Conservation (phyloP, 1,139 yeast species). For the Lodderomyces metapsilosis region DNA sequence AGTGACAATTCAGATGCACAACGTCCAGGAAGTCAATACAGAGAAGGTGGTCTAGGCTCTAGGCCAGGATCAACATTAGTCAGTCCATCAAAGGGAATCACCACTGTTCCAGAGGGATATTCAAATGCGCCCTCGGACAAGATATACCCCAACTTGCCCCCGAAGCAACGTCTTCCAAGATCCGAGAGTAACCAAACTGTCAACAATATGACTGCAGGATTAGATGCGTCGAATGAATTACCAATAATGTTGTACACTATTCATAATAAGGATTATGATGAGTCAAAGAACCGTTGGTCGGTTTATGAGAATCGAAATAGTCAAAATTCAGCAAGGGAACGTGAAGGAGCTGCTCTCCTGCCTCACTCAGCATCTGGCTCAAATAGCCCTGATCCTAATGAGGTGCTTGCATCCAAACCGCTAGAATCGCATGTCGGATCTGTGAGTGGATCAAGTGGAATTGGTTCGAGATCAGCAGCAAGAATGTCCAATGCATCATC, state of each 20-base stretch:
- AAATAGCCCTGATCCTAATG: conserved; percentile 1
- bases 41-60: not conserved
- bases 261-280: conserved; percentile 25
- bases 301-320: conserved; percentile 22
- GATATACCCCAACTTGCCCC: not conserved
- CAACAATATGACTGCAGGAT: conserved; percentile 25
- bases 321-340: not conserved
- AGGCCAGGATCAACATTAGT: not conserved
- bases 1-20: conserved; percentile 4
- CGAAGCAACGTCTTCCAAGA: conserved; percentile 2
- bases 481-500: not conserved
- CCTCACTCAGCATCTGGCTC: not conserved
- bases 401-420: not conserved
- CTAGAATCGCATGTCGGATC: not conserved
- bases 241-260: conserved; percentile 32
- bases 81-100: not conserved
- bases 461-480: not conserved
- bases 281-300: conserved; percentile 27
- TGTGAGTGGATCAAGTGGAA: not conserved
- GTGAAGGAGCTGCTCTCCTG: not conserved
- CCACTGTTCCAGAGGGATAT: not conserved
- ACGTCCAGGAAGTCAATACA: not conserved
- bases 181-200: not conserved
- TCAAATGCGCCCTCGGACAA: not conserved
- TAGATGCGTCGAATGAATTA: conserved; percentile 26